phyloP scores from a whole-genome alignment of 2,329 filamentous ascomycete genomes.

The Atkinsonella hypoxylon region DNA sequence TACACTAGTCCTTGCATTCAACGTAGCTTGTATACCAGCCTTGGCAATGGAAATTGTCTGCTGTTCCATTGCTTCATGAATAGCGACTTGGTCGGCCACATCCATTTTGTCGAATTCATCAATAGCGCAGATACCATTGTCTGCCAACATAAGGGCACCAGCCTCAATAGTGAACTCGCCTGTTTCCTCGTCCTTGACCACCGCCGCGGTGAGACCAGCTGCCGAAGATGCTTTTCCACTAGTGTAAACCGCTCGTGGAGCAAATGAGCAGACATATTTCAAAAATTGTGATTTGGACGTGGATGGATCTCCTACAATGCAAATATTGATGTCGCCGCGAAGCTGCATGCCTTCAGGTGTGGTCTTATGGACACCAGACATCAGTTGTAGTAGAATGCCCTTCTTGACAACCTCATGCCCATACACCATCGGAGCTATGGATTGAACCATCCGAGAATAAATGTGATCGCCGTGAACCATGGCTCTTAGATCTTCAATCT shows the following conservation, averaged over 20 bases:
- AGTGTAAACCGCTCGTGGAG: conserved; percentile 94
- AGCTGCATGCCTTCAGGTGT: conserved; percentile 92
- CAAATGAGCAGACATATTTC: conserved; percentile 93
- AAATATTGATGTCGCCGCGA: conserved; percentile 96
- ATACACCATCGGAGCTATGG: conserved; percentile 92
- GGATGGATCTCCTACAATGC: conserved; percentile 91
- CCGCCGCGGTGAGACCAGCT: conserved; percentile 90
- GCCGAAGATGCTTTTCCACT: conserved; percentile 96
- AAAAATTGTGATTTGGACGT: conserved; percentile 97
- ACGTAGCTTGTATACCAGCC: conserved; percentile 92
- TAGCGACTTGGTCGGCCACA: conserved; percentile 89
- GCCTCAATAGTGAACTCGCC: conserved; percentile 98
- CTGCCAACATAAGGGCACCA: conserved; percentile 90
- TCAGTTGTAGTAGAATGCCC: conserved; percentile 81
- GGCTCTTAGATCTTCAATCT: conserved; percentile 81
- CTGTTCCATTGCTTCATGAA: conserved; percentile 99
- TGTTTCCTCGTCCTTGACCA: conserved; percentile 96
- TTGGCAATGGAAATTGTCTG: conserved; percentile 99
- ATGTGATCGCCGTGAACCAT: conserved; percentile 97
- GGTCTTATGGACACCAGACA: conserved; percentile 88
- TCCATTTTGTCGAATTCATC: conserved; percentile 99
- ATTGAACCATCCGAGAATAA: conserved; percentile 84
- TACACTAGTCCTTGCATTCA: conserved; percentile 92
- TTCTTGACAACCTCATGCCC: conserved; percentile 98
- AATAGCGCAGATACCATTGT: conserved; percentile 95